Evolutionary conservation across 1,139 yeast species (phyloP).

Genomic region (Scheffersomyces stambukii): DNA sequence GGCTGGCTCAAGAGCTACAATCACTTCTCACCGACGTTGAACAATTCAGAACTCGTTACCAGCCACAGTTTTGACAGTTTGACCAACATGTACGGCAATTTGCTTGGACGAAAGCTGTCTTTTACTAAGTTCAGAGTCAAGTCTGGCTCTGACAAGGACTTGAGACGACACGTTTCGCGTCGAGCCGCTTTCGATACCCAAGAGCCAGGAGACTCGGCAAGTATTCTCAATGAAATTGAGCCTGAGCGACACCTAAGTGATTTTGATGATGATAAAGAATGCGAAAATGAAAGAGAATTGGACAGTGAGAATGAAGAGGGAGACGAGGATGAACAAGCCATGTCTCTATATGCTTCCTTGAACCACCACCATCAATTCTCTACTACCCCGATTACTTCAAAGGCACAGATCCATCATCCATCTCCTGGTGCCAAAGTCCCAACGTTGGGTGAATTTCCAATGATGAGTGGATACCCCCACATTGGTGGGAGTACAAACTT

Average conservation of each 20-base stretch:
- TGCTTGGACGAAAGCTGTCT: conserved; percentile 16
- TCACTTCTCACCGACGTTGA: conserved; percentile 14
- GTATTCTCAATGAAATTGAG: conserved; percentile 3
- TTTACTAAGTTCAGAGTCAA: conserved; percentile 15
- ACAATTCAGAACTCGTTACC: conserved; percentile 4
- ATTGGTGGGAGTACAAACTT: conserved; percentile 2
- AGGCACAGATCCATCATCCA: conserved; percentile 20
- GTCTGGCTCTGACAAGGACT: conserved; percentile 15
- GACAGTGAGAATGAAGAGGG: conserved; percentile 17
- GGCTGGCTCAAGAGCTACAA: conserved; percentile 7
- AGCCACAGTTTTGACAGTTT: conserved; percentile 20
- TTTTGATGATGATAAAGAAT: conserved; percentile 2
- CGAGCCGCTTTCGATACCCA: too few relatives aligned
- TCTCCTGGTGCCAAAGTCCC: conserved; percentile 31
- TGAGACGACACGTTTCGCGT: conserved; percentile 7
- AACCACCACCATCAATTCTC: conserved; percentile 23
- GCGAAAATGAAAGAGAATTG: conserved; percentile 10
- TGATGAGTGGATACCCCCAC: conserved; percentile 19
- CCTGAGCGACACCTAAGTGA: background rate
- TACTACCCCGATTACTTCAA: conserved; percentile 9
- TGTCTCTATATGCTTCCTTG: conserved; percentile 45
- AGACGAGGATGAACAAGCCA: conserved; percentile 52
- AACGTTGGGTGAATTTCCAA: conserved; percentile 43
- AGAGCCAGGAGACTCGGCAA: conserved; percentile 9
- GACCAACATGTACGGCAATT: conserved; percentile 15